A percentile compares a stretch with the other conserved stretches of the same genome.
phyloP scores from a whole-genome alignment of 768 basidiomycete genomes.

The Lentinus brumalis region DNA sequence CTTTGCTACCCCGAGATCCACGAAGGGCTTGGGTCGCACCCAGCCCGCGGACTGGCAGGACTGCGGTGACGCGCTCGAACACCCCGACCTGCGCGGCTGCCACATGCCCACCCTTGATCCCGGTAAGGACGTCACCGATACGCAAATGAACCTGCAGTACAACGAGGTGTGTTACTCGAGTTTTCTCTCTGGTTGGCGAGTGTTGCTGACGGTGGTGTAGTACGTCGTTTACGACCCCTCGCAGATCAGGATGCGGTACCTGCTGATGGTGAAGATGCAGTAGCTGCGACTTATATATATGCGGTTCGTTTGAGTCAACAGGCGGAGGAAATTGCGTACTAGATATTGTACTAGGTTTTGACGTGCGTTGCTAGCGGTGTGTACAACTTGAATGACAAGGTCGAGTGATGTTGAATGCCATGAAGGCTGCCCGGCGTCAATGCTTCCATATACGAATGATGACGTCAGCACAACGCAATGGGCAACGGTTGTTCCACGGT shows the following conservation, averaged over 20 bases:
- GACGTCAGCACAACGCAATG: too few relatives aligned
- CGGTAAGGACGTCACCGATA: constrained; percentile 34
- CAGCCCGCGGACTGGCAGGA: constrained; percentile 62
- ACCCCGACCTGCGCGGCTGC: constrained; percentile 53
- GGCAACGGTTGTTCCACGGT: too few relatives aligned
- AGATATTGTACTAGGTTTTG: too few relatives aligned
- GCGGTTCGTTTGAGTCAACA: too few relatives aligned
- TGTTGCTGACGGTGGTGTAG: constrained; percentile 35
- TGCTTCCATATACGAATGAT: too few relatives aligned
- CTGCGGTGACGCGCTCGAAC: constrained; percentile 50
- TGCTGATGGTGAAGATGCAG: constrained; percentile 52
- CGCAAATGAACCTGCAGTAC: constrained; percentile 45
- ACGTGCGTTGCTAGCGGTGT: too few relatives aligned
- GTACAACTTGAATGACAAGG: too few relatives aligned
- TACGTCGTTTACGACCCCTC: constrained; percentile 63
- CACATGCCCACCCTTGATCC: constrained; percentile 64
- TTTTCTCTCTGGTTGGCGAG: too few relatives aligned
- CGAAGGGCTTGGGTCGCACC: constrained; percentile 54
- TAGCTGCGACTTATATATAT: constrained; percentile 1
- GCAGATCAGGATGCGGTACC: constrained; percentile 59
- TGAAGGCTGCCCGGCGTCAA: too few relatives aligned
- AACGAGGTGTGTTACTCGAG: constrained; percentile 48
- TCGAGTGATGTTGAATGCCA: too few relatives aligned
- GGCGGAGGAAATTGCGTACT: too few relatives aligned
- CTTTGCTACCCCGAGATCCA: constrained; percentile 48